Conservation (phyloP, 2,329 filamentous ascomycete genomes). For the Aspergillus neoniger region DNA sequence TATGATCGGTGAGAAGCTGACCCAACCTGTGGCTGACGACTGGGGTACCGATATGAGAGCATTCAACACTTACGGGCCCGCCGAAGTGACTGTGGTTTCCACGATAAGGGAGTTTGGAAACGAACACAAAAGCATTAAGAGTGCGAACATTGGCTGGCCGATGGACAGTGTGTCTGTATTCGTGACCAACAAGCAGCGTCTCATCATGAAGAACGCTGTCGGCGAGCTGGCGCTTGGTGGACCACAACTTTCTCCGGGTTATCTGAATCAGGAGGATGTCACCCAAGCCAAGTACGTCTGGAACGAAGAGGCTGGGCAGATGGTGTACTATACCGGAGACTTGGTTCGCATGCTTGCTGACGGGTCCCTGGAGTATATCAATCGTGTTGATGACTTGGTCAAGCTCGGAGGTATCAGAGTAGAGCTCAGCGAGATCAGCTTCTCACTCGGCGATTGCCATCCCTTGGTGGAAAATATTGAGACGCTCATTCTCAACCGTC, state of each 20-base stretch:
- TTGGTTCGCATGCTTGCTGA: constrained; percentile 30
- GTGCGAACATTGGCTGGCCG: constrained; percentile 36
- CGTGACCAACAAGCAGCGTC: constrained; percentile 28
- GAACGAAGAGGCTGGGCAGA: constrained; percentile 27
- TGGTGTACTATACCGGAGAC: constrained; percentile 39
- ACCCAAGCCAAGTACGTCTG: constrained; percentile 34
- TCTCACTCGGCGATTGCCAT: constrained; percentile 34
- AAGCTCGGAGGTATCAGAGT: constrained; percentile 32
- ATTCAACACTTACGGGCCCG: constrained; percentile 45
- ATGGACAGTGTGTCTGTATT: constrained; percentile 34
- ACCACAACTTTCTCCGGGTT: constrained; percentile 33
- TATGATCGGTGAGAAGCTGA: constrained; percentile 39
- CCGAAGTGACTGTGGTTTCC: constrained; percentile 39
- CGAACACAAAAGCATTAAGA: constrained; percentile 25
- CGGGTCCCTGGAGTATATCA: constrained; percentile 30
- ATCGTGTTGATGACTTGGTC: constrained; percentile 30
- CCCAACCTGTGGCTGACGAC: constrained; percentile 36
- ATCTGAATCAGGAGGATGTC: constrained; percentile 33
- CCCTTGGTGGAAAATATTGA: constrained; percentile 35
- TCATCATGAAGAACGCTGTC: constrained; percentile 29
- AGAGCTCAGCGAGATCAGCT: constrained; percentile 37
- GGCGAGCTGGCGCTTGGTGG: constrained; percentile 35
- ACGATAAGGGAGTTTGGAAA: constrained; percentile 34
- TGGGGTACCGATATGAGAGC: constrained; percentile 41
- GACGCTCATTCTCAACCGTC: constrained; percentile 32